These are phyloP conservation scores for Tolypocladium paradoxum DNA, from an alignment of 2,329 filamentous ascomycete genomes.

Conservation along the genomic window DNA sequence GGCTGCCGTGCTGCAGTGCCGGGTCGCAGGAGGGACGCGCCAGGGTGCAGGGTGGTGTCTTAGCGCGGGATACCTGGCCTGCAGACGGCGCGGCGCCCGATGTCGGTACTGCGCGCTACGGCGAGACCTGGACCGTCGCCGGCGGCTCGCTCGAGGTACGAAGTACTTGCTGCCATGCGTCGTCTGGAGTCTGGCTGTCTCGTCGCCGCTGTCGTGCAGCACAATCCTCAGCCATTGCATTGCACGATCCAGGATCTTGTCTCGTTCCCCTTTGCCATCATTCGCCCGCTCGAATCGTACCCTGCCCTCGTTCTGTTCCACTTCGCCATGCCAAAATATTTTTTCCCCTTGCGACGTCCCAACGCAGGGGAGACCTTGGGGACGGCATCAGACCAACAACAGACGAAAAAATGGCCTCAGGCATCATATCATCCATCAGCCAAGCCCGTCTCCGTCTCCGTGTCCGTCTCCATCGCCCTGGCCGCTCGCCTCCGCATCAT, in stretches of 20 bases:
- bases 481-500: neutral
- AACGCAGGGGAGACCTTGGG: too few species aligned
- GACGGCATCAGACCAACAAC: neutral
- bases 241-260: neutral
- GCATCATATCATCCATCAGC: neutral
- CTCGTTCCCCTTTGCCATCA: neutral
- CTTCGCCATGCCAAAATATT: too few species aligned
- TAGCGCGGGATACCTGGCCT: neutral
- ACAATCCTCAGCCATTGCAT: neutral
- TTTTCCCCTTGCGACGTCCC: too few species aligned
- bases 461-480: neutral
- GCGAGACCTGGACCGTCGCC: neutral
- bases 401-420: neutral
- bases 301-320: too few species aligned
- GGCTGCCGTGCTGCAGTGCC: neutral
- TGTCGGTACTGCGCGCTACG: neutral
- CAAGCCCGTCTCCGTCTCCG: neutral
- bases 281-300: too few species aligned
- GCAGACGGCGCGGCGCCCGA: neutral
- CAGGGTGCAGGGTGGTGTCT: neutral
- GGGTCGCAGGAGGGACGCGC: neutral
- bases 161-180: too few species aligned
- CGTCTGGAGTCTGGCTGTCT: neutral
- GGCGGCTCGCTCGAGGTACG: too few species aligned
- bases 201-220: neutral